Conservation (phyloP, 371 early-diverging fungal genomes). For the Choanephora cucurbitarum region DNA sequence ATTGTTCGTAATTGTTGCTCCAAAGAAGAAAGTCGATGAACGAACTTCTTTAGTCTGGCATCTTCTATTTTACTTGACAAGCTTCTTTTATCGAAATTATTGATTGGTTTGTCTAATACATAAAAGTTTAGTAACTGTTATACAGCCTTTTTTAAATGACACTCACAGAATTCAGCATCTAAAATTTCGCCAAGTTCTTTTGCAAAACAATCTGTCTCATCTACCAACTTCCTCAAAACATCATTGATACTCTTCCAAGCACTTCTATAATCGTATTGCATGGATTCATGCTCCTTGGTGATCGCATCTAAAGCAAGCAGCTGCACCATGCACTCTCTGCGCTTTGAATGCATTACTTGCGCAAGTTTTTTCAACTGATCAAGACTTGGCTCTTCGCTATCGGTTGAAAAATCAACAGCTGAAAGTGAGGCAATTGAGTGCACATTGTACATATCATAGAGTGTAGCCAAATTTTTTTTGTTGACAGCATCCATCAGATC, state of each 20-base stretch:
- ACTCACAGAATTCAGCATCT: slow-evolving; percentile 45
- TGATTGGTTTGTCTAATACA: slow-evolving; percentile 34
- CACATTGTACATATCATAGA: slow-evolving; percentile 54
- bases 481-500: slow-evolving; percentile 41
- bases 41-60: slow-evolving; percentile 33
- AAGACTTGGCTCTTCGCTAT: slow-evolving; percentile 22
- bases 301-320: slow-evolving; percentile 40
- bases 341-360: slow-evolving; percentile 47
- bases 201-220: slow-evolving; percentile 32
- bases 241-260: slow-evolving; percentile 39
- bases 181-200: slow-evolving; percentile 33
- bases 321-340: slow-evolving; percentile 53
- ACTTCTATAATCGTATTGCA: slow-evolving; percentile 29
- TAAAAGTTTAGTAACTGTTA: neutral
- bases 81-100: slow-evolving; percentile 13
- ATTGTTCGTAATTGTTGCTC: slow-evolving; percentile 50
- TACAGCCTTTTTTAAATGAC: neutral
- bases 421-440: slow-evolving; percentile 41
- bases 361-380: slow-evolving; percentile 44
- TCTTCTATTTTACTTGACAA: slow-evolving; percentile 23
- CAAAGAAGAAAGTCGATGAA: slow-evolving; percentile 43
- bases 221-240: slow-evolving; percentile 27
- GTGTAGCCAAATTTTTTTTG: slow-evolving; percentile 27
- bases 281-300: slow-evolving; percentile 36
- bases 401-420: slow-evolving; percentile 27